Percentiles rank a stretch among this genome's conserved stretches.
phyloP scores from a whole-genome alignment of 371 early-diverging fungal genomes.

The Mortierella sp. region DNA sequence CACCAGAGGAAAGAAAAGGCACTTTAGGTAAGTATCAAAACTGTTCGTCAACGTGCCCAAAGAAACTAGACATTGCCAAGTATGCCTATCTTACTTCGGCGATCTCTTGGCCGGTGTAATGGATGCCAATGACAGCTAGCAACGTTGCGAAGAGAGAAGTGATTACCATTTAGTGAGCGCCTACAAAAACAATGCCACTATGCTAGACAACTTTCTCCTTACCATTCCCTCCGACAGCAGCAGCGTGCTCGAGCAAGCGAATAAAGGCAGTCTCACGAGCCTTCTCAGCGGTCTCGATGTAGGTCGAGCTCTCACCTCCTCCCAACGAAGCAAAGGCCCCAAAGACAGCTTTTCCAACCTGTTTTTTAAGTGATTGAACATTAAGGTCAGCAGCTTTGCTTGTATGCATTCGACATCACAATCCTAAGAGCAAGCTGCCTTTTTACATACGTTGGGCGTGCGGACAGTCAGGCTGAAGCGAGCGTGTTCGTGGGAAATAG shows the following conservation, averaged over 20 bases:
- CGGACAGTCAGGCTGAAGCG: slow-evolving; percentile 41
- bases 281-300: slow-evolving; percentile 58
- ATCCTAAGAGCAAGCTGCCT: too few relatives aligned
- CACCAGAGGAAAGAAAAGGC: too few relatives aligned
- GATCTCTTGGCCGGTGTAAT: slow-evolving; percentile 53
- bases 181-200: background rate
- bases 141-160: background rate
- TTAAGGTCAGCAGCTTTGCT: background rate
- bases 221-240: slow-evolving; percentile 55
- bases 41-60: background rate
- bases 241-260: slow-evolving; percentile 55
- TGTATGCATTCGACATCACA: background rate
- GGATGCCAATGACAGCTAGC: slow-evolving; percentile 48
- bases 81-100: slow-evolving; percentile 24
- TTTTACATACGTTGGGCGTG: slow-evolving; percentile 37
- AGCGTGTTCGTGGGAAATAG: background rate
- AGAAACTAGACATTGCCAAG: background rate
- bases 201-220: background rate
- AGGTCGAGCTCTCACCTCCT: slow-evolving; percentile 52
- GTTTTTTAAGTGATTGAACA: background rate
- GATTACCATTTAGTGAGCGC: background rate
- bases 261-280: slow-evolving; percentile 54
- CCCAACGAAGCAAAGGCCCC: slow-evolving; percentile 54
- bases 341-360: slow-evolving; percentile 53
- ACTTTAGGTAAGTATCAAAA: background rate